phyloP scores from a whole-genome alignment of 192 early-diverging fungal species.

The Mortierella alpina region DNA sequence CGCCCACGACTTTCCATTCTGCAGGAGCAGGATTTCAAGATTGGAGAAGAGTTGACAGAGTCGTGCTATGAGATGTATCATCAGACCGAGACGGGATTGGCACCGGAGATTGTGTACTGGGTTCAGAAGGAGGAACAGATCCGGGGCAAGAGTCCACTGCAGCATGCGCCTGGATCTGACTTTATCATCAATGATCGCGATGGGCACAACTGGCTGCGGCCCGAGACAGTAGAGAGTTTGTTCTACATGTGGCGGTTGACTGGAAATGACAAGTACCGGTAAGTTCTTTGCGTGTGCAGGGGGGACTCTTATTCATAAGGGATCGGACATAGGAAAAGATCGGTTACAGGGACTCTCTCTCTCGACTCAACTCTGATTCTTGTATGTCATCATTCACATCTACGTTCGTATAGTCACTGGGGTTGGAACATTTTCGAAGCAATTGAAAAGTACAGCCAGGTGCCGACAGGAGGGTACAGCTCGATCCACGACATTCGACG shows the following conservation, averaged over 20 bases:
- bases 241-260: constrained; percentile 88
- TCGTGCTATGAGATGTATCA: constrained; percentile 70
- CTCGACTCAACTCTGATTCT: neutral
- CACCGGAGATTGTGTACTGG: constrained; percentile 56
- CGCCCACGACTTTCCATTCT: constrained; percentile 11
- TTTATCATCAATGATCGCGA: constrained; percentile 71
- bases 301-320: neutral
- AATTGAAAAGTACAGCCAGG: constrained; percentile 82
- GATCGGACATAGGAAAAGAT: neutral
- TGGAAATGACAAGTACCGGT: constrained; percentile 83
- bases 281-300: constrained; percentile 30
- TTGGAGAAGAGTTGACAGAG: constrained; percentile 77
- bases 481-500: constrained; percentile 60
- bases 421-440: constrained; percentile 86
- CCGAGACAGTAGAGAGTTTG: constrained; percentile 89
- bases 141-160: constrained; percentile 26
- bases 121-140: constrained; percentile 61
- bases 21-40: constrained; percentile 63
- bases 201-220: constrained; percentile 80
- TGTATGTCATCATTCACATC: neutral
- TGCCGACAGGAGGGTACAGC: constrained; percentile 67
- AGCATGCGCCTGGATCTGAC: constrained; percentile 58
- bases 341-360: neutral
- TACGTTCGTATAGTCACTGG: constrained; percentile 62
- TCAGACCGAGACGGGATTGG: constrained; percentile 53